Conservation (phyloP, 306 rosid species). For the Medicago ruthenica region DNA sequence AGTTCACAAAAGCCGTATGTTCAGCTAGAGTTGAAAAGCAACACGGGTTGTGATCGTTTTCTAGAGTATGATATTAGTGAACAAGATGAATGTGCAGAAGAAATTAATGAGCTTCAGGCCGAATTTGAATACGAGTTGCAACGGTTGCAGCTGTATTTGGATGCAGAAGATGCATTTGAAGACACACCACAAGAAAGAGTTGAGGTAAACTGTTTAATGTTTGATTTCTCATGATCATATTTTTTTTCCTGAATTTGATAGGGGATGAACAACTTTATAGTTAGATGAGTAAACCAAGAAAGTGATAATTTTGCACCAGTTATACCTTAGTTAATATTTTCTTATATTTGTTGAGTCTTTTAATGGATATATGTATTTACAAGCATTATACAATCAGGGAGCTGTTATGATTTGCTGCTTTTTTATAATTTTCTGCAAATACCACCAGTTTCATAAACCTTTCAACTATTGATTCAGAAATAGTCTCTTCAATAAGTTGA, state of each 20-base stretch:
- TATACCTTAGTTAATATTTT: constrained; percentile 14
- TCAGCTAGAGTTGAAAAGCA: constrained; percentile 44
- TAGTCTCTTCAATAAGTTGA: constrained; percentile 31
- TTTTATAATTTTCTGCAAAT: neutral
- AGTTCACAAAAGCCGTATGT: constrained; percentile 44
- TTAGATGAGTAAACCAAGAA: neutral
- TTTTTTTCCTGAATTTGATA: neutral
- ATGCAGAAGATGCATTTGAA: constrained; percentile 53
- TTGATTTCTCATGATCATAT: constrained; percentile 12
- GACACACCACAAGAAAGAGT: constrained; percentile 46
- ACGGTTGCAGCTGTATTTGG: constrained; percentile 72
- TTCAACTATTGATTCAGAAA: constrained; percentile 15
- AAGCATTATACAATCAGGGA: neutral
- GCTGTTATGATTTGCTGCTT: constrained; percentile 4
- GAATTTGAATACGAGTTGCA: constrained; percentile 84
- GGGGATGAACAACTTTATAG: neutral
- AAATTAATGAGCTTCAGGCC: constrained; percentile 69
- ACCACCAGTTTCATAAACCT: constrained; percentile 12
- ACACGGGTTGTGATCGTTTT: constrained; percentile 38
- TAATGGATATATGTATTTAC: neutral
- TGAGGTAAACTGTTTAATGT: constrained; percentile 52
- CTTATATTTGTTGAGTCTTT: neutral
- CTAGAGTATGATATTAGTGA: constrained; percentile 35
- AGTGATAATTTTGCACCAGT: neutral
- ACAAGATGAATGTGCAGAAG: constrained; percentile 54